Conservation (phyloP, 2,329 filamentous ascomycete genomes). For the Akanthomyces dipterigenus region DNA sequence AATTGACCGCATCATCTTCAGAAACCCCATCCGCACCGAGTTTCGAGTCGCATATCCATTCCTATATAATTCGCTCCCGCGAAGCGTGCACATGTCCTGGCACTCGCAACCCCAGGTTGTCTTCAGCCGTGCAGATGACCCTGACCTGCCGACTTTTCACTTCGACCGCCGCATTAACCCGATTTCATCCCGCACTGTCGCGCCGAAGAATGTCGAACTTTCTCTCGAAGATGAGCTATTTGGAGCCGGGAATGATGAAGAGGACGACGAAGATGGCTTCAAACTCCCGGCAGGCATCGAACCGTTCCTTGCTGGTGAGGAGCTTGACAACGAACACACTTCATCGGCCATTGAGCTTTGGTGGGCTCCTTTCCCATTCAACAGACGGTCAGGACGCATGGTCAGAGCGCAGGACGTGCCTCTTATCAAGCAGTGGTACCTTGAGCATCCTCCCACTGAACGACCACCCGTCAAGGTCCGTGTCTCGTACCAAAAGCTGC, state of each 20-base stretch:
- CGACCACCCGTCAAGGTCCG: constrained; percentile 90
- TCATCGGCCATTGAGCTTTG: constrained; percentile 86
- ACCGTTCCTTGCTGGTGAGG: constrained; percentile 85
- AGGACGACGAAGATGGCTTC: constrained; percentile 75
- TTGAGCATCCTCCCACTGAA: constrained; percentile 86
- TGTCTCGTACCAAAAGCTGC: constrained; percentile 94
- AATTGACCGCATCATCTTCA: constrained; percentile 98
- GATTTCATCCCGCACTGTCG: constrained; percentile 89
- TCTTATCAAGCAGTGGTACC: constrained; percentile 95
- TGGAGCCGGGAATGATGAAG: constrained; percentile 67
- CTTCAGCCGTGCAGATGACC: constrained; percentile 81
- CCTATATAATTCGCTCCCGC: constrained; percentile 90
- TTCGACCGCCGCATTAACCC: constrained; percentile 98
- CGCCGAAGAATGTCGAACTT: constrained; percentile 85
- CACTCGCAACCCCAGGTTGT: constrained; percentile 91
- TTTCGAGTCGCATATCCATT: constrained; percentile 92
- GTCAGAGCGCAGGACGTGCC: constrained; percentile 95
- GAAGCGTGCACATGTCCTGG: constrained; percentile 89
- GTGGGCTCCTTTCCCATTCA: constrained; percentile 97
- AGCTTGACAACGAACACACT: constrained; percentile 83
- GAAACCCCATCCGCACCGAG: constrained; percentile 88
- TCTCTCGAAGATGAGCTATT: constrained; percentile 94
- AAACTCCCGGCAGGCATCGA: constrained; percentile 72
- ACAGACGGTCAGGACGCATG: constrained; percentile 90
- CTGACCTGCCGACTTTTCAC: constrained; percentile 88